These are phyloP conservation scores for Pleodorina starrii DNA, from an alignment of 139 green algal genomes.

Conservation along the genomic window DNA sequence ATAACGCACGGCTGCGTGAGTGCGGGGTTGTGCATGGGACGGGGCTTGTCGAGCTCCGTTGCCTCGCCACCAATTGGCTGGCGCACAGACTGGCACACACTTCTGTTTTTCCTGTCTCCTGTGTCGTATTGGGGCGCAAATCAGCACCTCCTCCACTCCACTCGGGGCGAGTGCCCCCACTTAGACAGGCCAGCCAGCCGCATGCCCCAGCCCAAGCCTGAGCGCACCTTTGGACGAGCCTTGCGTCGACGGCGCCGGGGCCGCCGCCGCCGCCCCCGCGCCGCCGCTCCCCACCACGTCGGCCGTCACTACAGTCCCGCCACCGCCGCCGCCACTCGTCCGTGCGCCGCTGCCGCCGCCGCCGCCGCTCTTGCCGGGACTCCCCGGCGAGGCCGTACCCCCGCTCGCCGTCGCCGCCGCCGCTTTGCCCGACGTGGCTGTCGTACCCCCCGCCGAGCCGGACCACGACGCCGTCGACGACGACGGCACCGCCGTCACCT, in stretches of 20 bases:
- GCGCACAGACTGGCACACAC: too few relatives aligned
- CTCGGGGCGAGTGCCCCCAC: too few relatives aligned
- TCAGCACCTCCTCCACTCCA: too few relatives aligned
- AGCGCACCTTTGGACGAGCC: conserved; percentile 27
- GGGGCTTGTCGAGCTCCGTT: too few relatives aligned
- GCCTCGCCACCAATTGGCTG: too few relatives aligned
- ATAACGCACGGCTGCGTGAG: too few relatives aligned
- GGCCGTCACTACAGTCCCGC: too few relatives aligned
- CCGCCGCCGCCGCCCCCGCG: neutral
- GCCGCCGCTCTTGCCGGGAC: neutral
- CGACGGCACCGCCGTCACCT: conserved; percentile 35
- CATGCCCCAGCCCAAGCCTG: too few relatives aligned
- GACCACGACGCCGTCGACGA: neutral
- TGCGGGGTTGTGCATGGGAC: too few relatives aligned
- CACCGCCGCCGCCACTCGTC: neutral
- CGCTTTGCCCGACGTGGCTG: conserved; percentile 30
- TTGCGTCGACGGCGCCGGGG: neutral
- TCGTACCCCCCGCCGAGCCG: conserved; percentile 7
- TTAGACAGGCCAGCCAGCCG: too few relatives aligned
- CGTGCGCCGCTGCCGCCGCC: neutral
- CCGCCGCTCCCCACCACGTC: neutral
- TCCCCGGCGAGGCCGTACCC: neutral
- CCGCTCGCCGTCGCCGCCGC: neutral
- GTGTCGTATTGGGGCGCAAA: too few relatives aligned
- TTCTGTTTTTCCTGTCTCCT: too few relatives aligned